A percentile compares a stretch with the other conserved stretches of the same genome.
These are phyloP conservation scores for Prunus mume DNA, from an alignment of 306 rosid genomes.

Conservation along the genomic window DNA sequence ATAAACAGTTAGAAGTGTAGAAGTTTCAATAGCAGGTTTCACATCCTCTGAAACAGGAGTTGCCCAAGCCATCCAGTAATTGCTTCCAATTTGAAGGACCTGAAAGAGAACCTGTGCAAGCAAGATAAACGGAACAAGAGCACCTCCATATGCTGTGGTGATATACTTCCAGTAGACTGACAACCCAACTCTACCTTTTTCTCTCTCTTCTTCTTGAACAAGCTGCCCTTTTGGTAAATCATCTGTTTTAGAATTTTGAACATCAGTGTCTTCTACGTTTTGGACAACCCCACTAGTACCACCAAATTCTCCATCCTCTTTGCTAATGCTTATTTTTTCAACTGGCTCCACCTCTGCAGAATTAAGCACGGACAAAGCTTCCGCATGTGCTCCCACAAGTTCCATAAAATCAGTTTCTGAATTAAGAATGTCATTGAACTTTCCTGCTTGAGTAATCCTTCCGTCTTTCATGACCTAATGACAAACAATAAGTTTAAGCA, in stretches of 20 bases:
- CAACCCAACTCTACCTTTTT: constrained; percentile 74
- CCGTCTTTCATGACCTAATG: constrained; percentile 86
- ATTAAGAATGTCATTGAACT: constrained; percentile 56
- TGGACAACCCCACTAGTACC: constrained; percentile 22
- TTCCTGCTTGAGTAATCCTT: constrained; percentile 69
- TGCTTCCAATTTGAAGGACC: constrained; percentile 82
- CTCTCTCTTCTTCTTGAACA: constrained; percentile 93
- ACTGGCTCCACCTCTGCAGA: constrained; percentile 28
- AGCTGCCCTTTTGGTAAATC: constrained; percentile 55
- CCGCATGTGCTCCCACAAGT: constrained; percentile 82
- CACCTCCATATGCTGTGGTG: constrained; percentile 72
- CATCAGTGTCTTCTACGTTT: constrained; percentile 33
- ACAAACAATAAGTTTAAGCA: neutral
- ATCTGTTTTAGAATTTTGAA: constrained; percentile 36
- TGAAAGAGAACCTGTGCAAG: constrained; percentile 64
- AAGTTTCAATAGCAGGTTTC: constrained; percentile 42
- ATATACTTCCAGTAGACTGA: constrained; percentile 71
- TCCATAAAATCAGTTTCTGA: constrained; percentile 73
- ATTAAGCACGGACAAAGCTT: constrained; percentile 64
- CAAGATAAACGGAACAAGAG: constrained; percentile 74
- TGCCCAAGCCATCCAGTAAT: constrained; percentile 97
- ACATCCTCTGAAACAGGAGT: constrained; percentile 63
- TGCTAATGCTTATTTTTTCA: constrained; percentile 20
- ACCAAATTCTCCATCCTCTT: constrained; percentile 26
- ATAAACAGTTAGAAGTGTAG: constrained; percentile 52